Percentiles rank a stretch among this genome's conserved stretches.
Conservation (phyloP, 1,139 yeast species). For the Kodamaea sp. region DNA sequence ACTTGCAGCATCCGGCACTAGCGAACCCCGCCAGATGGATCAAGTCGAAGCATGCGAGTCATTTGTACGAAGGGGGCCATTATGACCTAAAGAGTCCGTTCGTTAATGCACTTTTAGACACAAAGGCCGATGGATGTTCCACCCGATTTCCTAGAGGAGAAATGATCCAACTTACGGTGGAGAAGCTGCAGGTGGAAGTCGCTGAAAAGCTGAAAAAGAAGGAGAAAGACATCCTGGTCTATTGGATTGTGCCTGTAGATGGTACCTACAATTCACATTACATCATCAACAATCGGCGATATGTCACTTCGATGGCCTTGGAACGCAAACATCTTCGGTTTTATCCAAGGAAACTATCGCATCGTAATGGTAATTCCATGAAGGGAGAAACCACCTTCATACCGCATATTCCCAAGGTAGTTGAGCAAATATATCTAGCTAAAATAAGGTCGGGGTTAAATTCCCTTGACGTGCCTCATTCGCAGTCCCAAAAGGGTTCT, state of each 20-base stretch:
- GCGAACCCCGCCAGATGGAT: constrained; percentile 29
- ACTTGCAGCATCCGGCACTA: constrained; percentile 25
- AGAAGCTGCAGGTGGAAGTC: constrained; percentile 2
- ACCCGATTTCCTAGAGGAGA: constrained; percentile 25
- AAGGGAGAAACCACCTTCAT: constrained; percentile 13
- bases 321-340: constrained; percentile 13
- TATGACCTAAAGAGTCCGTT: constrained; percentile 23
- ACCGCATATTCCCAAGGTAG: constrained; percentile 15
- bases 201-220: not conserved
- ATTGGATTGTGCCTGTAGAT: constrained; percentile 12
- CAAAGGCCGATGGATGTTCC: constrained; percentile 22
- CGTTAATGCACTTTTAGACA: constrained; percentile 20
- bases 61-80: constrained; percentile 4
- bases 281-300: constrained; percentile 15
- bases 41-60: constrained; percentile 10
- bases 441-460: constrained; percentile 9
- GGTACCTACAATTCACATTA: constrained; percentile 13
- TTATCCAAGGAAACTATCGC: constrained; percentile 15
- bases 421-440: constrained; percentile 14
- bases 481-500: not conserved
- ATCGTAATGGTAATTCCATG: constrained; percentile 10
- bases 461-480: not conserved
- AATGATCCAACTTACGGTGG: constrained; percentile 23
- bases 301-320: constrained; percentile 10
- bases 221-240: not conserved